These are phyloP conservation scores for Fraxinus anomala DNA, from an alignment of 257 asterid species.

Conservation along the genomic window DNA sequence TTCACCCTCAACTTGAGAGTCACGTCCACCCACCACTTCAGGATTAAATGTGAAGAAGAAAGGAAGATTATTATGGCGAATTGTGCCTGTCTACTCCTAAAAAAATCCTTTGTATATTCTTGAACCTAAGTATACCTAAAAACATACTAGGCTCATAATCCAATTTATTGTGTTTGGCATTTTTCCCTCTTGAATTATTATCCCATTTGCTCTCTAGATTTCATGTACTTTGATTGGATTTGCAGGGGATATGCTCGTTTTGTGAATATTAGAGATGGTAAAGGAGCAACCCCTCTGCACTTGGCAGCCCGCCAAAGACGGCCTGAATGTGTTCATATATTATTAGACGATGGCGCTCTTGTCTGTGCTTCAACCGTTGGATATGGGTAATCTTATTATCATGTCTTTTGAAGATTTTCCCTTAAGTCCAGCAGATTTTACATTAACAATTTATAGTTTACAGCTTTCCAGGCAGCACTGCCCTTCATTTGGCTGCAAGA, in stretches of 20 bases:
- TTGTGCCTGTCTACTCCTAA: neutral
- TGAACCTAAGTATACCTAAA: neutral
- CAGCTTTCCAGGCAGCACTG: conserved; percentile 87
- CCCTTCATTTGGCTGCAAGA: conserved; percentile 99
- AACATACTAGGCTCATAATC: neutral
- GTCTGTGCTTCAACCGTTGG: conserved; percentile 84
- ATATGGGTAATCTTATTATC: conserved; percentile 52
- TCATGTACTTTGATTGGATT: conserved; percentile 8
- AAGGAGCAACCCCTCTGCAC: conserved; percentile 96
- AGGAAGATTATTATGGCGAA: neutral
- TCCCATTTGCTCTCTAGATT: neutral
- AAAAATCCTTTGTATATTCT: neutral
- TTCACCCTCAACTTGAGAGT: neutral
- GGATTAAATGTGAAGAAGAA: neutral
- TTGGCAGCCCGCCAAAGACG: conserved; percentile 85
- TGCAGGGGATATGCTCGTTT: conserved; percentile 85
- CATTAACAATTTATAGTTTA: neutral
- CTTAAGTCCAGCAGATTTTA: conserved; percentile 4
- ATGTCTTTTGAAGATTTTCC: neutral
- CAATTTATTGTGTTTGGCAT: neutral
- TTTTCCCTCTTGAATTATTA: conserved; percentile 3
- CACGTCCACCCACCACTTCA: neutral
- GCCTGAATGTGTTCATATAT: conserved; percentile 67
- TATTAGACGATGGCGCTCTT: conserved; percentile 81
- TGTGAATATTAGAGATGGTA: conserved; percentile 89